These are phyloP conservation scores for Aspergillus cejpii DNA, from an alignment of 2,329 filamentous ascomycete genomes.

Conservation along the genomic window DNA sequence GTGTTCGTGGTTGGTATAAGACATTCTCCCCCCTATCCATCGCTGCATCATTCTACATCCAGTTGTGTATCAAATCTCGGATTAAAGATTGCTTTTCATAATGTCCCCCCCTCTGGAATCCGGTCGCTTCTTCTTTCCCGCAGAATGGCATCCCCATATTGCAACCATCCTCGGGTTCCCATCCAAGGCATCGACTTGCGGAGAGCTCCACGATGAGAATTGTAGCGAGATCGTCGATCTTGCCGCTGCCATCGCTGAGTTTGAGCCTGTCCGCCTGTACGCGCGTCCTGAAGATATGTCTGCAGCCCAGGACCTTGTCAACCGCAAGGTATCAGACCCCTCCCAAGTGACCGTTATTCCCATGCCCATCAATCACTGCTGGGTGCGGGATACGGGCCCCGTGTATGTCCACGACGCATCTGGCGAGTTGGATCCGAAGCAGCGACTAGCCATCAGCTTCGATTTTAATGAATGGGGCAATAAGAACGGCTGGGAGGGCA, in stretches of 20 bases:
- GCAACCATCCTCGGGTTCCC: slow-evolving; percentile 9
- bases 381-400: slow-evolving; percentile 20
- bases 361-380: slow-evolving; percentile 17
- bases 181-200: slow-evolving; percentile 8
- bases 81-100: not conserved
- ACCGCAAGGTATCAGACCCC: slow-evolving; percentile 2
- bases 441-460: slow-evolving; percentile 17
- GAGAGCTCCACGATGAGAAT: slow-evolving; percentile 4
- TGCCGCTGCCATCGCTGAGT: slow-evolving; percentile 14
- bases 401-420: slow-evolving; percentile 17
- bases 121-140: slow-evolving; percentile 5
- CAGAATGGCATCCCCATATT: slow-evolving; percentile 9
- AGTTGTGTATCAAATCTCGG: not conserved
- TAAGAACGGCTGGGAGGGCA: slow-evolving; percentile 10
- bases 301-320: slow-evolving; percentile 10
- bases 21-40: not conserved
- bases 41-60: not conserved
- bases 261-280: slow-evolving; percentile 22
- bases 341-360: slow-evolving; percentile 13
- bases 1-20: not conserved
- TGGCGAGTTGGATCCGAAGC: slow-evolving; percentile 9
- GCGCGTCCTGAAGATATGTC: slow-evolving; percentile 15
- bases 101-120: not conserved
- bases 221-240: slow-evolving; percentile 15
- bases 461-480: slow-evolving; percentile 22